Evolutionary conservation across 495 filamentous ascomycete species (phyloP), one percentile per base, ranked within the genome.

Genomic region (Xylaria grammica): DNA sequence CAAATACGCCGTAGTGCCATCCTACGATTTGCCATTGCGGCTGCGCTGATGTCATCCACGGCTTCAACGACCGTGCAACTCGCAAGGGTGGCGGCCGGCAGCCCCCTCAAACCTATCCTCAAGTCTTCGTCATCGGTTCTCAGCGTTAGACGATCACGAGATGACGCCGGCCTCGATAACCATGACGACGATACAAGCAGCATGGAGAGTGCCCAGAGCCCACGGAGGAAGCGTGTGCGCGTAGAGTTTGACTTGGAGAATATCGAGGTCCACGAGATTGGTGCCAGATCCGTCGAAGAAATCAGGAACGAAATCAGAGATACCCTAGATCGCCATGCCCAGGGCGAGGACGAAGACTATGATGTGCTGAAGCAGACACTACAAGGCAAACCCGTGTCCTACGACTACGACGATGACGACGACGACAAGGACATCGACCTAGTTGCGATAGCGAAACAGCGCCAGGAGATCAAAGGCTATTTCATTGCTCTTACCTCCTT

Each of bases 211-310:
- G 44, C 57, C 10, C 67, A 68, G 42, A 74, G 62, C 49, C 72
- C 72, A 11, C 3, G 15, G 32, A 63, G 69, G 27, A 91, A 89
- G 68, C 79, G 80, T 54, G 75, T 74, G 40, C 81, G 74, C 49
- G 92, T 97, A 29, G 86, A 89, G 40, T 96, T 96, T 75, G 87
- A 92, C 65, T 81, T 89, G 40, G 84, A 87, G 26, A 85, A 93
- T 45, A 85, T 91, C 69, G 84, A 89, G 65, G 74, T 90, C 42
- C 81, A 84, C 59, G 81, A 88, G 36, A 75, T 83, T 42, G 74
- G 76, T 51, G 63, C 72, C 60, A 74, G 80, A 62, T 77, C 74
- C 20, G 61, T 83, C 19, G 78, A 79, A 66, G 83, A 77, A 77
- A 87, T 73, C 83, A 92, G 84, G 82, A 86, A 89, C 44, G 91